Conservation (phyloP, 1,284 basidiomycete genomes). For the Ceratobasidium theobromae region DNA sequence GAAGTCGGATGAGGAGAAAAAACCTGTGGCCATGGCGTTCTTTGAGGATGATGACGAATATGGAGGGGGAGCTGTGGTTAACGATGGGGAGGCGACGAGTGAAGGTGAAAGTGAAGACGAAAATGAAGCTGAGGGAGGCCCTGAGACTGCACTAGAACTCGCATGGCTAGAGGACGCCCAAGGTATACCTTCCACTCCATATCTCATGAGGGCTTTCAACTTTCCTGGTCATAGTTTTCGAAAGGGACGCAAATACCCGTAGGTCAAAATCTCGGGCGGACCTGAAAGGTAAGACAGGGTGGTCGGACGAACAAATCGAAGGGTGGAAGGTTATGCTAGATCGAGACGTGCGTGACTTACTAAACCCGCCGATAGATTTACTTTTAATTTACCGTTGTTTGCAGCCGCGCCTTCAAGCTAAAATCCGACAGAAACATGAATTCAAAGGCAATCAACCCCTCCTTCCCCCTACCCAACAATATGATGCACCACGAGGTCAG, state of each 20-base stretch:
- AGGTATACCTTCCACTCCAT: neutral
- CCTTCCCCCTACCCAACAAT: constrained; percentile 9
- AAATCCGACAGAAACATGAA: constrained; percentile 68
- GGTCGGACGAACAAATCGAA: constrained; percentile 79
- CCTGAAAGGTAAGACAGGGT: constrained; percentile 66
- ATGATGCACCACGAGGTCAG: constrained; percentile 18
- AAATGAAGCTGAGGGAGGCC: constrained; percentile 33
- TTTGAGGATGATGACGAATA: constrained; percentile 49
- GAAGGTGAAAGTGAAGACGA: constrained; percentile 37
- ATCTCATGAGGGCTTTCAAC: neutral
- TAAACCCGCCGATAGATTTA: neutral
- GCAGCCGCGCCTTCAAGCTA: constrained; percentile 69
- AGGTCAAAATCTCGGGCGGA: constrained; percentile 64
- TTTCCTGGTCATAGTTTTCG: constrained; percentile 54
- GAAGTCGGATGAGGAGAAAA: constrained; percentile 65
- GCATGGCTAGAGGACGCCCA: constrained; percentile 32
- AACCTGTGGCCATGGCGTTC: constrained; percentile 47
- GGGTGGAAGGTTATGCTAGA: constrained; percentile 88
- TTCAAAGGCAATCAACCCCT: constrained; percentile 62
- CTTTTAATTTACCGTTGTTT: constrained; percentile 1
- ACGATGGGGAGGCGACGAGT: constrained; percentile 38
- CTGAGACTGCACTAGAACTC: constrained; percentile 30
- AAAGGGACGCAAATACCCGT: constrained; percentile 70
- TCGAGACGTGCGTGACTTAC: constrained; percentile 57
- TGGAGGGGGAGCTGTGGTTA: constrained; percentile 37